Percentiles rank a stretch among this genome's conserved stretches.
These are phyloP conservation scores for Fragilariopsis cylindrus DNA, from an alignment of 108 stramenopile genomes.

Conservation along the genomic window DNA sequence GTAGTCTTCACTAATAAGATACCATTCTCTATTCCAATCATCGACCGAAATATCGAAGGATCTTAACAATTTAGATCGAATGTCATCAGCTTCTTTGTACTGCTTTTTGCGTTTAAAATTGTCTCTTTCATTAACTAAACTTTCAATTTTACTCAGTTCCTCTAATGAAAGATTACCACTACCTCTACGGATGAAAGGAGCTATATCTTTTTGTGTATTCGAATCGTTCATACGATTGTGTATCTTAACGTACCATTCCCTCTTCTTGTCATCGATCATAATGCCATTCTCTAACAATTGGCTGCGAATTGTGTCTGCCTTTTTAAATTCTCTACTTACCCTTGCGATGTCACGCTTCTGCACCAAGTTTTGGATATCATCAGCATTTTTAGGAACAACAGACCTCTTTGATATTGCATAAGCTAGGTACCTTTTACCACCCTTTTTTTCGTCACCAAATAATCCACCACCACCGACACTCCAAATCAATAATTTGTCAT, in stretches of 20 bases:
- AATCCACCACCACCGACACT: slow-evolving; percentile 38
- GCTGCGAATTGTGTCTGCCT: slow-evolving; percentile 59
- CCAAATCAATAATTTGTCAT: slow-evolving; percentile 56
- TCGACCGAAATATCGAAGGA: slow-evolving; percentile 50
- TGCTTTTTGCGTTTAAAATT: slow-evolving; percentile 44
- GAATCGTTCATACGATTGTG: background rate
- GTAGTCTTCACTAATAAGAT: slow-evolving; percentile 12
- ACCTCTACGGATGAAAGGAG: slow-evolving; percentile 35
- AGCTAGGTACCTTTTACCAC: background rate
- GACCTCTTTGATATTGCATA: slow-evolving; percentile 1
- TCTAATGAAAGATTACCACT: slow-evolving; percentile 41
- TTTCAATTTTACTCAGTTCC: slow-evolving; percentile 28
- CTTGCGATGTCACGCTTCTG: slow-evolving; percentile 45
- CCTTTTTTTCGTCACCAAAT: slow-evolving; percentile 32
- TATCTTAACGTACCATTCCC: slow-evolving; percentile 46
- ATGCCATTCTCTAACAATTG: slow-evolving; percentile 44
- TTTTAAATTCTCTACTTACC: slow-evolving; percentile 49
- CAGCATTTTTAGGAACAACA: slow-evolving; percentile 25
- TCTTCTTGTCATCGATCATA: slow-evolving; percentile 47
- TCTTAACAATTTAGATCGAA: slow-evolving; percentile 44
- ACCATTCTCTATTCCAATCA: slow-evolving; percentile 54
- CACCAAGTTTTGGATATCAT: slow-evolving; percentile 31
- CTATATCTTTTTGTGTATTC: background rate
- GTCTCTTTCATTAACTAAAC: slow-evolving; percentile 37
- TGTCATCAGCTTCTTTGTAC: slow-evolving; percentile 59